phyloP scores from a whole-genome alignment of 768 basidiomycete genomes.

The Tulasnella sp. region DNA sequence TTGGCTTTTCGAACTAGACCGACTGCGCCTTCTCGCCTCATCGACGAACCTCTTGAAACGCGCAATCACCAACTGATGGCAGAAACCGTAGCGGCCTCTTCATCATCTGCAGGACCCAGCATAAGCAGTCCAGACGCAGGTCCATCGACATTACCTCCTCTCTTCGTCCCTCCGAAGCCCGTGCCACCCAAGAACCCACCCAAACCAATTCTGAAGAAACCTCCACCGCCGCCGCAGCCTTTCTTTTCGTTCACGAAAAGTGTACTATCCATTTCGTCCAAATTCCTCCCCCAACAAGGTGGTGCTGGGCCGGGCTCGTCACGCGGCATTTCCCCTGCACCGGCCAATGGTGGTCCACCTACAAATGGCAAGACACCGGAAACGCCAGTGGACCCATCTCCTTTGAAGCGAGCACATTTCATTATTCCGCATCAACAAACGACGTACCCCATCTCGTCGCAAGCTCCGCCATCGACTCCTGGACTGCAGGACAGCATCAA shows the following conservation, averaged over 20 bases:
- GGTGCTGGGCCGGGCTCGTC: conserved; percentile 20
- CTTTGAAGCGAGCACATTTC: conserved; percentile 83
- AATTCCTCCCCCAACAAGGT: conserved; percentile 47
- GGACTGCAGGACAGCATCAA: conserved; percentile 70
- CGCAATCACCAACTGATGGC: background rate
- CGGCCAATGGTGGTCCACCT: background rate
- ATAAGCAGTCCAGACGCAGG: background rate
- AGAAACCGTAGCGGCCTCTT: background rate
- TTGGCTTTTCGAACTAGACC: background rate
- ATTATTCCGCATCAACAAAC: conserved; percentile 77
- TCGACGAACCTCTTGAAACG: background rate
- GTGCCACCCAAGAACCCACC: conserved; percentile 3
- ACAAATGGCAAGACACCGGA: background rate
- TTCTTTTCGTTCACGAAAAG: conserved; percentile 43
- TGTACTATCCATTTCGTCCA: conserved; percentile 32
- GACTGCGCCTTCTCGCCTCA: background rate
- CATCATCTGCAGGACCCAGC: background rate
- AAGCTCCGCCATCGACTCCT: conserved; percentile 73
- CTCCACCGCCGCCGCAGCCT: conserved; percentile 53
- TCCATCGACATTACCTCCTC: conserved; percentile 9
- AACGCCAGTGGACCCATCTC: conserved; percentile 29
- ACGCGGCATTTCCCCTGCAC: conserved; percentile 9
- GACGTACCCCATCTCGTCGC: conserved; percentile 79
- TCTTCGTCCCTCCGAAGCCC: conserved; percentile 14
- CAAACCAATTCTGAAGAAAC: conserved; percentile 70